These are phyloP conservation scores for Oryza meyeriana DNA, from an alignment of 176 grass and related monocot genomes.

Conservation along the genomic window DNA sequence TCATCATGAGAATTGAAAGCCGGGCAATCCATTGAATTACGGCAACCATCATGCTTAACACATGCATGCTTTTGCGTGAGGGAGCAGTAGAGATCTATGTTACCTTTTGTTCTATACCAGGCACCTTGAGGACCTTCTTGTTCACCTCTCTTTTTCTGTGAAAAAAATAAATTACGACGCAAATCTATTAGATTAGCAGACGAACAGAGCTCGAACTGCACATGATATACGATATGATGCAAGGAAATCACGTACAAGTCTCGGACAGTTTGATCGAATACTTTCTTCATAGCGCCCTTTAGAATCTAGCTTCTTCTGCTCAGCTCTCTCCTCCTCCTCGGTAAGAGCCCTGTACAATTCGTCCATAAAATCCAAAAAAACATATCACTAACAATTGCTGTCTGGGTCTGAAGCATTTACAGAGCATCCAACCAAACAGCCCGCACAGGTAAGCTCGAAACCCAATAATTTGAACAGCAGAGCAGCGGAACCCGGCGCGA, in stretches of 20 bases:
- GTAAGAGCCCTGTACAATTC: conserved; percentile 15
- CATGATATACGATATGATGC: not conserved
- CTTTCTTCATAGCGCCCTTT: conserved; percentile 75
- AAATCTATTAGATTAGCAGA: not conserved
- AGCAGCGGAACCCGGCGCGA: not conserved
- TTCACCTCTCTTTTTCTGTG: conserved; percentile 94
- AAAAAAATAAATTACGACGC: not conserved
- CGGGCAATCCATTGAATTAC: not conserved
- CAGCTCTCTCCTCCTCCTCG: conserved; percentile 25
- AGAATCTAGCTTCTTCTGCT: conserved; percentile 26
- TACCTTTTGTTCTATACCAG: conserved; percentile 87
- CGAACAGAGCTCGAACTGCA: not conserved
- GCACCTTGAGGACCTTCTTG: conserved; percentile 96
- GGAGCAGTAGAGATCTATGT: conserved; percentile 7
- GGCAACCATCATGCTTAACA: not conserved
- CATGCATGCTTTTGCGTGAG: conserved; percentile 3
- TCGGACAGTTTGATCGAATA: conserved; percentile 94
- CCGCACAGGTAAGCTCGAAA: not conserved
- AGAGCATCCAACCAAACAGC: not conserved
- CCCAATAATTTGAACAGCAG: not conserved
- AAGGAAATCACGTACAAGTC: conserved; percentile 62
- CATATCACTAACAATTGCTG: not conserved
- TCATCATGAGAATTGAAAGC: not conserved
- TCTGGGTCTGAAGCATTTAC: not conserved
- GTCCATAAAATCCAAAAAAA: conserved; percentile 24